phyloP scores from a whole-genome alignment of 2,329 filamentous ascomycete genomes.

The Aspergillus sp. region DNA sequence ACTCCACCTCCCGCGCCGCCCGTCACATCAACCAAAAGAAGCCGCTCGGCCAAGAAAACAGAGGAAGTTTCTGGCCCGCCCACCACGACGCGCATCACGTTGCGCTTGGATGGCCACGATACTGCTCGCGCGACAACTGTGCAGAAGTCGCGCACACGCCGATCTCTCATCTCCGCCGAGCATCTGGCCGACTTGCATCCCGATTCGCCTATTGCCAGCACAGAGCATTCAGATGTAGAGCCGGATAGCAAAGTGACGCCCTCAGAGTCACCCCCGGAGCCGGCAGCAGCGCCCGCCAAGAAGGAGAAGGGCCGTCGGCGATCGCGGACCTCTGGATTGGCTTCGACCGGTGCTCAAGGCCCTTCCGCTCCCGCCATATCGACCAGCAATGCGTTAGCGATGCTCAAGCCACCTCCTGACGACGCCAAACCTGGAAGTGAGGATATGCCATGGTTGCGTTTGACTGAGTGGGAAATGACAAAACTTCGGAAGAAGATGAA shows the following conservation, averaged over 20 bases:
- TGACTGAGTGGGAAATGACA: slow-evolving; percentile 70
- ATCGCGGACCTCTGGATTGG: slow-evolving; percentile 20
- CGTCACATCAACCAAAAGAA: slow-evolving; percentile 37
- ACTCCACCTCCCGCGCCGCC: slow-evolving; percentile 48
- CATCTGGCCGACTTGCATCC: slow-evolving; percentile 44
- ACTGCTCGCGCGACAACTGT: slow-evolving; percentile 20
- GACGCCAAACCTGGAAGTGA: slow-evolving; percentile 63
- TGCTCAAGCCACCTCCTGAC: slow-evolving; percentile 60
- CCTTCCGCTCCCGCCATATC: slow-evolving; percentile 52
- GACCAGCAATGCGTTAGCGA: slow-evolving; percentile 62
- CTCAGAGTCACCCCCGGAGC: slow-evolving; percentile 21
- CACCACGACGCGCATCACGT: slow-evolving; percentile 43
- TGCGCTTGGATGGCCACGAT: slow-evolving; percentile 41
- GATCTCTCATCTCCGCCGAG: slow-evolving; percentile 37
- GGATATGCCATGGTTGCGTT: slow-evolving; percentile 63
- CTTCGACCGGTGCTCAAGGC: slow-evolving; percentile 1
- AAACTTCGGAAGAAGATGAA: slow-evolving; percentile 69
- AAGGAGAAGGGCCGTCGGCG: slow-evolving; percentile 45
- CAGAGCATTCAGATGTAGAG: slow-evolving; percentile 49
- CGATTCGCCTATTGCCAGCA: slow-evolving; percentile 50
- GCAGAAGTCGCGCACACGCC: slow-evolving; percentile 42
- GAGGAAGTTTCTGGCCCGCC: slow-evolving; percentile 29
- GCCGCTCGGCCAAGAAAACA: slow-evolving; percentile 42
- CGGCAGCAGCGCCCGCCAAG: slow-evolving; percentile 34
- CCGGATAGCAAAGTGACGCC: slow-evolving; percentile 31